Percentiles rank a stretch among this genome's conserved stretches.
These are phyloP conservation scores for Solanum hybrid DNA, from an alignment of 305 asterid genomes.

Conservation along the genomic window DNA sequence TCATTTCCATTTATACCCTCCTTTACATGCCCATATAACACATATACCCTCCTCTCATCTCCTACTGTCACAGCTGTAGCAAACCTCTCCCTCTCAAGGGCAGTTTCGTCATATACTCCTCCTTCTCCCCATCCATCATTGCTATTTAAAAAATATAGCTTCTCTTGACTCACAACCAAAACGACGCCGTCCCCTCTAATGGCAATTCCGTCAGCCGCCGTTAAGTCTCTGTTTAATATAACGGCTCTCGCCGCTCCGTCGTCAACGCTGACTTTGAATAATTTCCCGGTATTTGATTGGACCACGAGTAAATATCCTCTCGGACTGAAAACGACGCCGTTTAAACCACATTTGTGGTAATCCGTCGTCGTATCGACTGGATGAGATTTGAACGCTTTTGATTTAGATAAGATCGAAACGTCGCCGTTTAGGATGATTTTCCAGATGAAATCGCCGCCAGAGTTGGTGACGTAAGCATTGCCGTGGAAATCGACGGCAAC, in stretches of 20 bases:
- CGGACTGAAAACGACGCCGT: slow-evolving; percentile 54
- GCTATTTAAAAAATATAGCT: slow-evolving; percentile 46
- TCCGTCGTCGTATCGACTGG: slow-evolving; percentile 19
- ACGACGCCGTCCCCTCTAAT: slow-evolving; percentile 58
- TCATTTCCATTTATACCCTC: slow-evolving; percentile 49
- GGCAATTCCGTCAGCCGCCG: slow-evolving; percentile 59
- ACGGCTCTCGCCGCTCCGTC: slow-evolving; percentile 57
- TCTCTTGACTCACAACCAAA: slow-evolving; percentile 48
- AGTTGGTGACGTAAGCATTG: slow-evolving; percentile 68
- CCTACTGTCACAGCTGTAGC: slow-evolving; percentile 65
- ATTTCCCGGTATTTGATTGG: slow-evolving; percentile 59
- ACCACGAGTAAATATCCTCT: slow-evolving; percentile 61
- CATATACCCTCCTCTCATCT: slow-evolving; percentile 59
- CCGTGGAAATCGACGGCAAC: slow-evolving; percentile 66
- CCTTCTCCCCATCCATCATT: slow-evolving; percentile 74
- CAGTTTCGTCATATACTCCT: slow-evolving; percentile 73
- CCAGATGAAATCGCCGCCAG: slow-evolving; percentile 51
- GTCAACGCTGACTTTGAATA: slow-evolving; percentile 52
- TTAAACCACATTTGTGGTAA: slow-evolving; percentile 37
- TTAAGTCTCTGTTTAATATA: slow-evolving; percentile 35
- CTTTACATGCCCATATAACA: slow-evolving; percentile 51
- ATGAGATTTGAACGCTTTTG: slow-evolving; percentile 27
- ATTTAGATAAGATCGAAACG: slow-evolving; percentile 42
- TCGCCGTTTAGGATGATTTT: slow-evolving; percentile 51
- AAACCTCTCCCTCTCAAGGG: slow-evolving; percentile 51